Evolutionary conservation across 1,139 yeast species (phyloP), one percentile per base, ranked within the genome.

Genomic region (Geotrichum restrictum): DNA sequence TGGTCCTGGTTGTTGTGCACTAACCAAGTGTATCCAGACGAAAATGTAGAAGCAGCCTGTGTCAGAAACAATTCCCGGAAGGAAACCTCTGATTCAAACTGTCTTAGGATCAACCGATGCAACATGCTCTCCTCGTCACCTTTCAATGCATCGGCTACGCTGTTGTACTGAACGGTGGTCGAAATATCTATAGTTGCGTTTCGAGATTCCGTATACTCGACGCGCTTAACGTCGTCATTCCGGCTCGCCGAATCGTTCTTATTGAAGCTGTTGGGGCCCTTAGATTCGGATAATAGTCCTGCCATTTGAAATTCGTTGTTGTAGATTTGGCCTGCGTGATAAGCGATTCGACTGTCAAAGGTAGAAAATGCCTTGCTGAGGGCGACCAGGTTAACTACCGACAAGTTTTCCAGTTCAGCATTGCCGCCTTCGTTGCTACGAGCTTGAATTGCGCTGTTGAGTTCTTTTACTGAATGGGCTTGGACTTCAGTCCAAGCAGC

Each of bases 11-110:
- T 58, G 46, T 58, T 55, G 55, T 86, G 94, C 37, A 91, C 88
- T 49, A 94, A 74, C 74, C 89, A 93, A 3, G 88, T 77, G 87
- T 95, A 88, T 8, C 98, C 98, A 66, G 84, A 87, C 49, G 94
- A 93, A 55, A 72, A 67, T 52, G 76, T 65, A n/a, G 81, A 71
- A 58, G 80, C 81, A 2, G 88, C 88, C 48, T 79, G 77, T 67
- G 69, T 80, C 69, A 77, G 73, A 59, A 78, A 75, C 57, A 74
- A 79, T 62, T 73, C 79, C 59, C 76, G 79, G 73, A 80, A 83
- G 53, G 76, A 76, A 38, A 79, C 81, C 40, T 81, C 58, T 31
- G 66, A 61, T 50, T 66, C 71, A 60, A 74, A 77, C 27, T 70
- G 63, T 14, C 48, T 34, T 7, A 22, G 37, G 32, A 51, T 32